These are phyloP conservation scores for Acacia pycnantha DNA, from an alignment of 331 rosid genomes.

Conservation along the genomic window DNA sequence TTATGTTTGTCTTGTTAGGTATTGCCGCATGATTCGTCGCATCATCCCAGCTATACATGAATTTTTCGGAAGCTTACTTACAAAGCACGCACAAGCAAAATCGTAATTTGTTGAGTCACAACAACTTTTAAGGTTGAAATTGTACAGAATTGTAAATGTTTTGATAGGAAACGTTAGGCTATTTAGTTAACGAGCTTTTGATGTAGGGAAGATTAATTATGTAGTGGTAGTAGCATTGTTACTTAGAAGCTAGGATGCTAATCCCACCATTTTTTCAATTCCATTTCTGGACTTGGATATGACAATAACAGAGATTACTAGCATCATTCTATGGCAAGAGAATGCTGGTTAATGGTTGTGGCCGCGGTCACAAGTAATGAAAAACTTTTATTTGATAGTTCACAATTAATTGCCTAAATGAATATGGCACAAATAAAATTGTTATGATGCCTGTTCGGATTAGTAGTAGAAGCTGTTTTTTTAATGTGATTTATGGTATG, in stretches of 20 bases:
- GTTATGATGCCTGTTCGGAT: background rate
- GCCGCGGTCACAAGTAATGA: background rate
- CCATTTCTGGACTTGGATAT: background rate
- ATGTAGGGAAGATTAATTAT: background rate
- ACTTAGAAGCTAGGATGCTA: background rate
- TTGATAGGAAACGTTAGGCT: background rate
- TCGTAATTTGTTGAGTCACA: background rate
- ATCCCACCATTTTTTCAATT: background rate
- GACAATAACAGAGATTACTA: background rate
- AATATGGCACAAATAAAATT: background rate
- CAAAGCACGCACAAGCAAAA: conserved; percentile 19
- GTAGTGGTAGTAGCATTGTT: background rate
- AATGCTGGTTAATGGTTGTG: background rate
- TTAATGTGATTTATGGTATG: too few species aligned
- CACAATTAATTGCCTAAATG: background rate
- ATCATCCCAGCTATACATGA: conserved; percentile 38
- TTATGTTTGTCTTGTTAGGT: conserved; percentile 39
- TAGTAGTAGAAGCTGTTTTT: too few species aligned
- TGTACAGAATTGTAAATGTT: conserved; percentile 27
- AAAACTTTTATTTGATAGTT: background rate
- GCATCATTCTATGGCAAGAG: background rate
- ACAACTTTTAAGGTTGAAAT: background rate
- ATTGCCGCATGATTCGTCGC: conserved; percentile 27
- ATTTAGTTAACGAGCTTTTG: background rate
- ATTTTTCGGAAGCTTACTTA: conserved; percentile 38